Base-by-base conservation (phyloP, 116 monocot species). In the Dioscorea cayenensis region DNA sequence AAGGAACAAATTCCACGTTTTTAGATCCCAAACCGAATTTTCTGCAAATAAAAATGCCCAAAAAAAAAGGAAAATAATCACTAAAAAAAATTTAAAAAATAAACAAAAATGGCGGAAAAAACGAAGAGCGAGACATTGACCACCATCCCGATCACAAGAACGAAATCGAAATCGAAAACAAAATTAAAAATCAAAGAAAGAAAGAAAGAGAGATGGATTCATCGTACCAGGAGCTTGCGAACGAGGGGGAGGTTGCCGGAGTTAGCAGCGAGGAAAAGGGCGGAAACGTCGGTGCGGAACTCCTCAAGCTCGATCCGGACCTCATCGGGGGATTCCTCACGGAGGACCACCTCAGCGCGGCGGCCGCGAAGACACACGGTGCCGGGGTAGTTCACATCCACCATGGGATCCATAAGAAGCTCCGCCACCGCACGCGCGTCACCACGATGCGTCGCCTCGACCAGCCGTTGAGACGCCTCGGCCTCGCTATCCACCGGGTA, bases 201-300 rank as follows among this genome's bases (percentile, higher is more conserved):
- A 60, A 1, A 14, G n/a, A n/a, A 22, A 12, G 43, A n/a, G 51
- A 29, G 2, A 66, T 4, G 1, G 19, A 21, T 9, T 43, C 43
- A 55, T 55, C 79, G 64, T 75, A 95, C 95, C 71, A 95, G 79
- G 14, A 95, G 80, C 61, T 82, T 76, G 62, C 85, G 81, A 76
- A 89, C 75, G 78, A 95, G 87, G 20, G 83, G 67, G 49, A 87
- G 77, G 60, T 83, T 66, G 1, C 92, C 95, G 25, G 67, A 38
- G 77, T 92, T 89, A 11, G 92, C 85, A 51, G 95, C 95, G 72
- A 95, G 92, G 78, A 95, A 95, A 48, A 95, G 85, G 7, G 95
- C 71, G 35, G 91, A 79, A 25, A 72, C 87, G 66, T 92, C 87
- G 32, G 92, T 87, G 37, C 82, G 71, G 70, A 89, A 60, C 81